Evolutionary conservation across 495 filamentous ascomycete genomes (phyloP), one percentile per base, ranked within the genome.

Genomic region (Stereocaulon alpinum): DNA sequence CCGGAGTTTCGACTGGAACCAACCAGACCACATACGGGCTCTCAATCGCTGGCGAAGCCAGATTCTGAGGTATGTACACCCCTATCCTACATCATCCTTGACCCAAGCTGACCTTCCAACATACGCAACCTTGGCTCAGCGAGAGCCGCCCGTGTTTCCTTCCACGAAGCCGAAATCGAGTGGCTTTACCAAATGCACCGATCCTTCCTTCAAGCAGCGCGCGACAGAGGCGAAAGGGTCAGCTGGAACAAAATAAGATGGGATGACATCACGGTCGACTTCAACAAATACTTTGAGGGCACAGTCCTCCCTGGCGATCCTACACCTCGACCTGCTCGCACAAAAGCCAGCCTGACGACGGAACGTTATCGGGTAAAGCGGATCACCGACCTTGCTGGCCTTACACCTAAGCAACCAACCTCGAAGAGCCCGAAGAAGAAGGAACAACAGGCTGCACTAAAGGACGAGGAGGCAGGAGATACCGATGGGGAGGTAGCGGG

Each of bases 11-110:
- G 56, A 51, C 44, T 58, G 56, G 56, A 34, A 58, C 9, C n/a
- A 41, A 10, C 5, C 12, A 7, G 22, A 50, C 10, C 43, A 58
- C 18, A 27, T 58, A 5, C 32, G 56, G 3, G 18, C 56, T 14
- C 30, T 58, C 9, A 58, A 50, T 17, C 44, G 17, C 24, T 58
- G 56, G 56, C 43, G 56, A 6, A 40, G 6, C 24, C 56, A 58
- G 32, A n/a, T 41, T 11, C 40, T 58, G 7, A 30, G 44, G 56
- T 58, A 40, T 18, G 18, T 58, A 27, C 6, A 29, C 43, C 20
- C 32, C 12, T 9, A 6, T 48, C n/a, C 4, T 11, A 15, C 12
- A 20, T 24, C 7, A 4, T 12, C 29, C 4, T 18, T 37, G 24
- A 32, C 34, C n/a, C 24, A 41, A 58, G 27, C 56, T 58, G n/a